phyloP scores from a whole-genome alignment of 495 filamentous ascomycete genomes.

The Daldinia bambusicola region DNA sequence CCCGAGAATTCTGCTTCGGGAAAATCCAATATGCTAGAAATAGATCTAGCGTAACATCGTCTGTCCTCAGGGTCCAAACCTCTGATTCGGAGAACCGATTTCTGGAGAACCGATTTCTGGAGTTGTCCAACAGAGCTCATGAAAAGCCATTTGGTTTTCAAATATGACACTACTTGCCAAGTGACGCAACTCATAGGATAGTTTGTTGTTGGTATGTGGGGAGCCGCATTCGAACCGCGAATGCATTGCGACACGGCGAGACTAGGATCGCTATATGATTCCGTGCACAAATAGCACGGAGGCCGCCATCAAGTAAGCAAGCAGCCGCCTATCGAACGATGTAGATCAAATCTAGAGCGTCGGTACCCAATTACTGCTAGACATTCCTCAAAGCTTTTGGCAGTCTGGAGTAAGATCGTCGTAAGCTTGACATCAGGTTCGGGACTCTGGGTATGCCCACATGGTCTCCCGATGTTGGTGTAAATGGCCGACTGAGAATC shows the following conservation, averaged over 20 bases:
- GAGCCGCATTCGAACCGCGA: slow-evolving; percentile 25
- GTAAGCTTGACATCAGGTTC: slow-evolving; percentile 9
- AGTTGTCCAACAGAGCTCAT: slow-evolving; percentile 8
- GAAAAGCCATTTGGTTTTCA: slow-evolving; percentile 14
- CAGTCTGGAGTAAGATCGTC: slow-evolving; percentile 17
- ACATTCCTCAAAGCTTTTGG: neutral
- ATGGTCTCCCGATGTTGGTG: slow-evolving; percentile 11
- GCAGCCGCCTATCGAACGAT: slow-evolving; percentile 20
- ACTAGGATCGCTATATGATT: slow-evolving; percentile 3
- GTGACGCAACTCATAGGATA: slow-evolving; percentile 24
- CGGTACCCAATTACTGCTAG: neutral
- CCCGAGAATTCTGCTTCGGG: slow-evolving; percentile 36
- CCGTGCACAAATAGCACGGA: slow-evolving; percentile 1
- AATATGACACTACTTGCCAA: slow-evolving; percentile 11
- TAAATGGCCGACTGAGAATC: slow-evolving; percentile 8
- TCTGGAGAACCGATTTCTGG: slow-evolving; percentile 14
- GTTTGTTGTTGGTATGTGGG: slow-evolving; percentile 5
- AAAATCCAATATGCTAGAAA: slow-evolving; percentile 38
- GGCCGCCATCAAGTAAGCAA: slow-evolving; percentile 11
- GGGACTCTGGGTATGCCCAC: slow-evolving; percentile 16
- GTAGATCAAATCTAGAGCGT: slow-evolving; percentile 16
- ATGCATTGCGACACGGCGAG: slow-evolving; percentile 4
- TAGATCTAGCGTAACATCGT: slow-evolving; percentile 40
- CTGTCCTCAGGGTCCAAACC: slow-evolving; percentile 8
- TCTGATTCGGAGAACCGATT: slow-evolving; percentile 17